A percentile compares a stretch with the other conserved stretches of the same genome.
Evolutionary conservation across 768 basidiomycete species (phyloP).

Genomic region (Boletus coccyginus): DNA sequence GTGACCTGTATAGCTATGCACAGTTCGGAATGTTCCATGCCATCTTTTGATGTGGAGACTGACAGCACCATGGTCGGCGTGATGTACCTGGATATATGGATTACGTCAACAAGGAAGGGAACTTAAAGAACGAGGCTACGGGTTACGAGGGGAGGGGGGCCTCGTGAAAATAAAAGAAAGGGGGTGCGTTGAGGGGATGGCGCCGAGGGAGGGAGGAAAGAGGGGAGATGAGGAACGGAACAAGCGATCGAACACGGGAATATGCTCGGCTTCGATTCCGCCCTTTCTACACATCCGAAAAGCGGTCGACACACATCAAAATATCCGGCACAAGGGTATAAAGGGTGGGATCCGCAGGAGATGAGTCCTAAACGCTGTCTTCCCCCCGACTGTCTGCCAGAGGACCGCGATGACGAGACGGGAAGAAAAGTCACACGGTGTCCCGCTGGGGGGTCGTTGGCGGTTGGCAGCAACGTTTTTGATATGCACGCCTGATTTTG

Average conservation of each 20-base stretch:
- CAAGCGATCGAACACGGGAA: slow-evolving; percentile 15
- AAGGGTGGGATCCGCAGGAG: slow-evolving; percentile 10
- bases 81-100: neutral
- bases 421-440: slow-evolving; percentile 29
- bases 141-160: too few species aligned
- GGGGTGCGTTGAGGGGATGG: too few species aligned
- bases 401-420: slow-evolving; percentile 3
- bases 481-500: slow-evolving; percentile 34
- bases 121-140: too few species aligned
- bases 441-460: slow-evolving; percentile 10
- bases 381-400: neutral
- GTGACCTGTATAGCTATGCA: too few species aligned
- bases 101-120: slow-evolving; percentile 2
- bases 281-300: slow-evolving; percentile 15
- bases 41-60: too few species aligned
- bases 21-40: too few species aligned
- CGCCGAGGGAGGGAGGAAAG: too few species aligned
- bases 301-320: slow-evolving; percentile 17
- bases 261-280: slow-evolving; percentile 19
- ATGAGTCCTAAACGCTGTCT: neutral
- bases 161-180: too few species aligned
- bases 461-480: slow-evolving; percentile 27
- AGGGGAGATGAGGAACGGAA: slow-evolving; percentile 6
- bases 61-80: too few species aligned
- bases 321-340: slow-evolving; percentile 12